Evolutionary conservation across 202 grass and related monocot species (phyloP).

Genomic region (Panicum virgatum): DNA sequence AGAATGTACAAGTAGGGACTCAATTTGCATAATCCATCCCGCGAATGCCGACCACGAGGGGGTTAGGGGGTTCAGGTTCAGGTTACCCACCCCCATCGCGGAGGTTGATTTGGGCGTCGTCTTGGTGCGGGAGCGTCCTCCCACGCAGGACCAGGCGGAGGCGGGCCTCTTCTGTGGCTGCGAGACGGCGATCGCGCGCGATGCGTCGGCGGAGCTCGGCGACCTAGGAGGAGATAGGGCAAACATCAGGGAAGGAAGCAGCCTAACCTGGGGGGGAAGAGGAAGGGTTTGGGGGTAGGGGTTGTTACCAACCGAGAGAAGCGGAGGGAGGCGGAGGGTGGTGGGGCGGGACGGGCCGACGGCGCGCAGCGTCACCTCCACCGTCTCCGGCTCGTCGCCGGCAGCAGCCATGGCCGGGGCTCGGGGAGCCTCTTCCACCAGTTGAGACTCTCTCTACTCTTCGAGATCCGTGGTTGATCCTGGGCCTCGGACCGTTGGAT

Average conservation of each 20-base stretch:
- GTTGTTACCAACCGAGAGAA: conserved; percentile 51
- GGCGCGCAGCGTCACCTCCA: conserved; percentile 61
- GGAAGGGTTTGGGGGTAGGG: background rate
- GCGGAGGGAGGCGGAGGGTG: conserved; percentile 47
- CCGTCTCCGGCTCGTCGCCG: conserved; percentile 37
- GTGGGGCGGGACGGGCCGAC: conserved; percentile 65
- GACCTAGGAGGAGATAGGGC: conserved; percentile 29
- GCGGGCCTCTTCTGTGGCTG: conserved; percentile 32
- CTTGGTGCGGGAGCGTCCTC: conserved; percentile 44
- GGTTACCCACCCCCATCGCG: conserved; percentile 54
- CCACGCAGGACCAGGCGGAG: conserved; percentile 65
- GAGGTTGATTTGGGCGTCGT: conserved; percentile 43
- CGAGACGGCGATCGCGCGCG: conserved; percentile 44
- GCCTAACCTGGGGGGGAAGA: background rate
- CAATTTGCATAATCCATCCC: conserved; percentile 5
- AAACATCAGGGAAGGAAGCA: background rate
- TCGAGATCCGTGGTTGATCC: no score
- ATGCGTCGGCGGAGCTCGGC: conserved; percentile 51
- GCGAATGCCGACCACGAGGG: background rate
- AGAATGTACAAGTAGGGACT: background rate
- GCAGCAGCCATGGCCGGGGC: conserved; percentile 20
- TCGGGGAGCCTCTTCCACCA: no score
- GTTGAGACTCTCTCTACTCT: no score
- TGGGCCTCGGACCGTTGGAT: no score
- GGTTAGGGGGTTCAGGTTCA: background rate